Base-by-base conservation (phyloP, 2,329 filamentous ascomycete genomes). In the Microdochium trichocladiopsis region DNA sequence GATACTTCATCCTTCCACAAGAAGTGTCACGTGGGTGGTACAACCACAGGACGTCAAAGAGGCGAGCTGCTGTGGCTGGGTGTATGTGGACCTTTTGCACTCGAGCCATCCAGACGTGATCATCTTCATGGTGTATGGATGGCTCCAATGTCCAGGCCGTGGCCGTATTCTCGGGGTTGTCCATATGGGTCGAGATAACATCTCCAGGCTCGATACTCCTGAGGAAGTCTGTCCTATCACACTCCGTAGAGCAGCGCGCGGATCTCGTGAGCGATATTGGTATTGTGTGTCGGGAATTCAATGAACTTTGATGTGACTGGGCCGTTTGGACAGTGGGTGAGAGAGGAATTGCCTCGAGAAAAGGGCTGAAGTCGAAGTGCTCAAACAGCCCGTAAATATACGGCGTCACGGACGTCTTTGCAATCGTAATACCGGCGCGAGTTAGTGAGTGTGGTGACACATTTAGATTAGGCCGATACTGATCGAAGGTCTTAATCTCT, bases 1-100 rank as follows among this genome's bases (percentile, higher is more conserved):
- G 85, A 58, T 93, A 95, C 10, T 75, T 76, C 67, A 85, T 83
- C 5, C 78, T 69, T 0, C 76, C 79, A 45, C 90, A 88, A 0
- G 85, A 79, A 0, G 90, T 94, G 51, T 94, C 85, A 0, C 74
- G 72, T 0, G 88, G 79, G 2, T 79, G 74, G 58, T 92, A 93
- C 0, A 94, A 71, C 88, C 88, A 94, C 1, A 87, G 74, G 0
- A 91, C 79, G 51, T 85, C 77, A 11, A 91, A 80, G 1, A 70
- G 69, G 0, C 64, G 67, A 16, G 55, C 57, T 0, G 74, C 72
- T 11, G 63, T 58, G 3, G 63, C 57, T 2, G 62, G 60, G 1
- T 64, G 50, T 9, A 25, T 14, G 23, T 76, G 69, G 0, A 86
- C 68, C 2, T 67, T 68, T 52, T 89, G 86, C 0, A 94, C 83